A percentile compares a stretch with the other conserved stretches of the same genome.
Conservation (phyloP, 257 asterid species). For the Fraxinus americana region DNA sequence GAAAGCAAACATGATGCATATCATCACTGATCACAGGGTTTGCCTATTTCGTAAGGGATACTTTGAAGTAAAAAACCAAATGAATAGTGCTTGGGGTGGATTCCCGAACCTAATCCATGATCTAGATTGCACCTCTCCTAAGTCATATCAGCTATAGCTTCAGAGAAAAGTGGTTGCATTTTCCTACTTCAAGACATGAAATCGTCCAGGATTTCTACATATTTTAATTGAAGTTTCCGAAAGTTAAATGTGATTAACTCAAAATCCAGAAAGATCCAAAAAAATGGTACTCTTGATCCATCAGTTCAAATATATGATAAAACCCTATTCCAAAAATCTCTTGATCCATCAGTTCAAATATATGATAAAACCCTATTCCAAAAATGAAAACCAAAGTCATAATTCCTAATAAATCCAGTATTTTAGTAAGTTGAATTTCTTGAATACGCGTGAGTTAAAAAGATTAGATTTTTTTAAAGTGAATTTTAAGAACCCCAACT, state of each 20-base stretch:
- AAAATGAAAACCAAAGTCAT: conserved; percentile 15
- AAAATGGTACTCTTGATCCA: conserved; percentile 6
- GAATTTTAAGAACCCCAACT: neutral
- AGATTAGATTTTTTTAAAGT: neutral
- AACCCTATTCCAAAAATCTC: too few relatives aligned
- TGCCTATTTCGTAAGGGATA: neutral
- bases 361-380: neutral
- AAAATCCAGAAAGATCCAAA: conserved; percentile 19
- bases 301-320: neutral
- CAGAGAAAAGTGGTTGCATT: too few relatives aligned
- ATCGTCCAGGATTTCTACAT: conserved; percentile 11
- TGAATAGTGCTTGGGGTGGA: neutral
- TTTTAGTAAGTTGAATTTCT: neutral
- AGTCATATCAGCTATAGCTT: too few relatives aligned
- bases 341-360: conserved; percentile 8
- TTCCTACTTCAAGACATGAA: neutral
- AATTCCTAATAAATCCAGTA: neutral
- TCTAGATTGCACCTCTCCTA: too few relatives aligned
- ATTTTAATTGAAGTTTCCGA: neutral
- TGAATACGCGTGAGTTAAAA: neutral
- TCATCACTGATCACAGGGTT: neutral
- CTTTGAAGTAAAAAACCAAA: neutral
- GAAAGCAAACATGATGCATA: neutral
- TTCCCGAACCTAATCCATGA: too few relatives aligned
- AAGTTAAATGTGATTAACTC: conserved; percentile 4